Base-by-base conservation (phyloP, 805 yeast species). In the Candida montana region DNA sequence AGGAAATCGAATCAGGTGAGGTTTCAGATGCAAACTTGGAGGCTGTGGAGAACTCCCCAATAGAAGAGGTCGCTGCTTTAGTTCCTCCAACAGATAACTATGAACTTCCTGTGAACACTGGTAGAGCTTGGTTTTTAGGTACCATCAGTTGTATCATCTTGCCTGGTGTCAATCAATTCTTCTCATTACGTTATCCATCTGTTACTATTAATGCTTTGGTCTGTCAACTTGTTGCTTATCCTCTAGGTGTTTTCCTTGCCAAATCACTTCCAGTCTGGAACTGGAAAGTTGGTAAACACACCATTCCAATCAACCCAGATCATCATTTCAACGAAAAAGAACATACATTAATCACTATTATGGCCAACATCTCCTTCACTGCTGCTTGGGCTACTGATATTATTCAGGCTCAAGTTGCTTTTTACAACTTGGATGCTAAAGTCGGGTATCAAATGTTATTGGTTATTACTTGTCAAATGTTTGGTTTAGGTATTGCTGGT, bases 401-500 rank as follows among this genome's bases (percentile, higher is more conserved):
- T 13, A 31, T 31, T 11, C 33, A 31, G 12, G 33, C 33, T n/a
- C 64, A 60, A 45, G 61, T 57, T 47, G 41, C 54, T 13, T 62
- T 55, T 46, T 61, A 64, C 48, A 42, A 54, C 11, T 51, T 60
- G 33, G 40, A 51, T 7, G 62, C 63, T 8, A 41, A 48, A 12
- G 68, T 74, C 57, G 74, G 78, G 0, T 82, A 71, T 57, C 81
- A 77, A 57, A 49, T 79, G 13, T 49, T 77, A 28, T 63, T 81
- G 27, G 62, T 74, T 1, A 47, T 78, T 5, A 69, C 82, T 3
- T 69, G 83, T 3, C 81, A 79, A 53, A 75, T 75, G 46, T 61
- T 81, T 48, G 89, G 88, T 18, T 74, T 78, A 52, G 81, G 84
- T 1, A 71, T 81, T 56, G 85, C 88, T 4, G 82, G 83, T 37